Evolutionary conservation across 2,329 filamentous ascomycete genomes (phyloP).

Genomic region (Ceratocystis papillata): DNA sequence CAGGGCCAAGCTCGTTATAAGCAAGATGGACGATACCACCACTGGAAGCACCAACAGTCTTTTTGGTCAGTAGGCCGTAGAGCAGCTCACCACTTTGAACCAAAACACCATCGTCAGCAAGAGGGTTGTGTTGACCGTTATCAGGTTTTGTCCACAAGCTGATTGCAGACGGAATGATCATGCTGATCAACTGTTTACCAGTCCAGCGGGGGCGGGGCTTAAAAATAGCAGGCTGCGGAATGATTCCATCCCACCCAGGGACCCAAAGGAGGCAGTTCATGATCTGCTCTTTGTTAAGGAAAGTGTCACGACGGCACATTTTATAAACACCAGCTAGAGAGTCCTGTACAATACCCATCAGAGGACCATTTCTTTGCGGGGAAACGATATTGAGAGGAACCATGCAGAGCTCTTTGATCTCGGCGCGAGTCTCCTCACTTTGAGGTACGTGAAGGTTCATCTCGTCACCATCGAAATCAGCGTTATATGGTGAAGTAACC

Average conservation of each 20-base stretch:
- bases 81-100: constrained; percentile 82
- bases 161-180: constrained; percentile 79
- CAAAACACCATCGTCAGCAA: constrained; percentile 66
- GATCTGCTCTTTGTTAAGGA: constrained; percentile 78
- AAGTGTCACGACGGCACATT: constrained; percentile 83
- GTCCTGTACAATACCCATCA: constrained; percentile 99
- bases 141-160: constrained; percentile 62
- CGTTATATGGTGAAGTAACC: constrained; percentile 97
- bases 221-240: constrained; percentile 84
- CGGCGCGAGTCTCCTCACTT: constrained; percentile 89
- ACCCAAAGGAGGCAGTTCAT: constrained; percentile 99
- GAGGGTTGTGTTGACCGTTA: constrained; percentile 47
- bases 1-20: constrained; percentile 85
- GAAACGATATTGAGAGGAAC: constrained; percentile 99
- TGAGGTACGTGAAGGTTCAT: constrained; percentile 99
- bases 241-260: constrained; percentile 90
- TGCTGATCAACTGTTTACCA: constrained; percentile 92
- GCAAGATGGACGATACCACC: constrained; percentile 92
- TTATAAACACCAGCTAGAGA: constrained; percentile 95
- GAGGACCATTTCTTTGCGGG: constrained; percentile 85
- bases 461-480: constrained; percentile 98
- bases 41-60: constrained; percentile 78
- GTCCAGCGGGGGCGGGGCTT: constrained; percentile 93
- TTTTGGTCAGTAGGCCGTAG: constrained; percentile 86
- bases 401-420: constrained; percentile 88